These are phyloP conservation scores for Penicillium olsonii DNA, from an alignment of 2,329 filamentous ascomycete species.

Conservation along the genomic window DNA sequence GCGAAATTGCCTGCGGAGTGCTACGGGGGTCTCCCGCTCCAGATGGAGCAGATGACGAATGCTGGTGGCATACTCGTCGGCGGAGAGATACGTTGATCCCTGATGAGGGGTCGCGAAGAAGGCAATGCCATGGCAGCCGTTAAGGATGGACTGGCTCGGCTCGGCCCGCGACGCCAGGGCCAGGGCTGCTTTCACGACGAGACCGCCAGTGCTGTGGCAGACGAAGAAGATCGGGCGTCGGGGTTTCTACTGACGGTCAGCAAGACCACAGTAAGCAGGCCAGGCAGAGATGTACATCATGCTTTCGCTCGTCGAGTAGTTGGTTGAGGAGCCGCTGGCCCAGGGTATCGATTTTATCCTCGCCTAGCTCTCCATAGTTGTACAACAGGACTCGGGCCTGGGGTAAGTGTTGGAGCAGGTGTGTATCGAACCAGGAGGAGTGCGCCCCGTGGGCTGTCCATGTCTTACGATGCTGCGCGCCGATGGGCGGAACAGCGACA, in stretches of 20 bases:
- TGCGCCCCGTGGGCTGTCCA: conserved; percentile 27
- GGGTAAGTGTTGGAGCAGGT: conserved; percentile 22
- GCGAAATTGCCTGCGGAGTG: conserved; percentile 54
- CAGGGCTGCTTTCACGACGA: conserved; percentile 61
- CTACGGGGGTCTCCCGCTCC: conserved; percentile 52
- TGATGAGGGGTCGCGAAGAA: conserved; percentile 66
- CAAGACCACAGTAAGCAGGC: neutral
- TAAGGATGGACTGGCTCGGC: conserved; percentile 45
- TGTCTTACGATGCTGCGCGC: conserved; percentile 31
- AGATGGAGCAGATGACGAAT: conserved; percentile 57
- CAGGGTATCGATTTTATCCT: conserved; percentile 30
- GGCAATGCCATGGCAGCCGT: conserved; percentile 61
- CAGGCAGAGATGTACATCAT: conserved; percentile 13
- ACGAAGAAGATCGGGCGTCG: conserved; percentile 60
- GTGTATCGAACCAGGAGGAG: conserved; percentile 29
- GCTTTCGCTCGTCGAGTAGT: conserved; percentile 24
- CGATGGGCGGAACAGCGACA: conserved; percentile 38
- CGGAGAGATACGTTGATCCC: conserved; percentile 64
- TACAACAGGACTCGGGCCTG: conserved; percentile 31
- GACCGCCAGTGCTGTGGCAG: conserved; percentile 62
- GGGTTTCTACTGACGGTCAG: neutral
- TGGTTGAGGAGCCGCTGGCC: conserved; percentile 27
- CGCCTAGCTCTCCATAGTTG: conserved; percentile 29
- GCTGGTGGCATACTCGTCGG: conserved; percentile 56
- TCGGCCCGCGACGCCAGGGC: conserved; percentile 36